phyloP scores from a whole-genome alignment of 1,139 yeast species.

The Blastobotrys raffinosifermentans region DNA sequence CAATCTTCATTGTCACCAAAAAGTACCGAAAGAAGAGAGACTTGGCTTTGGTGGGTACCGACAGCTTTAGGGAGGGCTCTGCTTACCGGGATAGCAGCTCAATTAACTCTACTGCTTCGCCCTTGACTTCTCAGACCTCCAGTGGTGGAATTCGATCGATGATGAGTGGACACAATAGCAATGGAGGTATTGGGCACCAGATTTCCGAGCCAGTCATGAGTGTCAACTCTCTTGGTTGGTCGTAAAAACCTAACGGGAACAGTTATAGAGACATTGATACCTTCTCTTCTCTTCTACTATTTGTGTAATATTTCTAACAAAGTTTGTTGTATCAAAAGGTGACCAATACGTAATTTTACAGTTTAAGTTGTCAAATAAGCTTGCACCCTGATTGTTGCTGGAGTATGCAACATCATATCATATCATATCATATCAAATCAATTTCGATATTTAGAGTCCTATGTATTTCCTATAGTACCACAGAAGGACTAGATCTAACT shows the following conservation, averaged over 20 bases:
- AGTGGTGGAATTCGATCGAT: slow-evolving; percentile 6
- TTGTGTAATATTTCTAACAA: no score
- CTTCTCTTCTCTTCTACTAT: no score
- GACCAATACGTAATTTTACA: no score
- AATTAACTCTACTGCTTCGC: not conserved
- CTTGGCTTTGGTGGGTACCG: slow-evolving; percentile 9
- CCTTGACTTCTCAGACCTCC: slow-evolving; percentile 1
- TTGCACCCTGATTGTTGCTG: no score
- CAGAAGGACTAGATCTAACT: no score
- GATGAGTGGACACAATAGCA: slow-evolving; percentile 13
- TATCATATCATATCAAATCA: no score
- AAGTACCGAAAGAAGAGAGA: slow-evolving; percentile 26
- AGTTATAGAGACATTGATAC: no score
- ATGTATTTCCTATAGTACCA: no score
- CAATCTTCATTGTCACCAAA: slow-evolving; percentile 31
- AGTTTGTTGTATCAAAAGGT: no score
- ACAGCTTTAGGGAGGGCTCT: slow-evolving; percentile 10
- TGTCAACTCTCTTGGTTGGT: slow-evolving; percentile 39
- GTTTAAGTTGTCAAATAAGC: no score
- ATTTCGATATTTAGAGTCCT: no score
- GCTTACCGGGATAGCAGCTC: slow-evolving; percentile 11
- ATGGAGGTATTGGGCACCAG: slow-evolving; percentile 24
- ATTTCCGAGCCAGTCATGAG: slow-evolving; percentile 38
- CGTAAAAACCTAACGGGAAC: slow-evolving; percentile 18
- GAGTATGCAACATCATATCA: no score